Percentiles rank a stretch among this genome's conserved stretches.
These are phyloP conservation scores for Scleroderma bovista DNA, from an alignment of 768 basidiomycete genomes.

Conservation along the genomic window DNA sequence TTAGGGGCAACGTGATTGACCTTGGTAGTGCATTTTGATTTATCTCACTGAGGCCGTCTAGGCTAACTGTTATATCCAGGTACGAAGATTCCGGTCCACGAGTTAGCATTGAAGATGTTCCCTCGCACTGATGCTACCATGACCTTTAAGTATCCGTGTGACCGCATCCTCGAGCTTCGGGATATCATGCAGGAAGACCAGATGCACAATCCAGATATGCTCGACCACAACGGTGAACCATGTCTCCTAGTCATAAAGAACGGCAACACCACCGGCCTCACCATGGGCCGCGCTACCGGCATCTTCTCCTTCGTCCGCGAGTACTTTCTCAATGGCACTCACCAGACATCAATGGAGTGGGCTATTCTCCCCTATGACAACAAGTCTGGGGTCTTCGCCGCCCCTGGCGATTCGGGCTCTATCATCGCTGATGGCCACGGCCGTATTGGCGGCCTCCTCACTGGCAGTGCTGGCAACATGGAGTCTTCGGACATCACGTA, in stretches of 20 bases:
- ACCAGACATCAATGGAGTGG: constrained; percentile 26
- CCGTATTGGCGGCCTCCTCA: constrained; percentile 32
- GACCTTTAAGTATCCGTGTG: constrained; percentile 27
- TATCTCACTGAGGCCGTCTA: constrained; percentile 18
- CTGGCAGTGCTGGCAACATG: constrained; percentile 26
- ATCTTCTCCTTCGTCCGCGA: constrained; percentile 30
- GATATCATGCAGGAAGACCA: constrained; percentile 28
- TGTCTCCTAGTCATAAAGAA: constrained; percentile 32
- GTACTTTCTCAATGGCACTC: constrained; percentile 17
- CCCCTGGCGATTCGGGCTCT: constrained; percentile 34
- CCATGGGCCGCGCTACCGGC: constrained; percentile 31
- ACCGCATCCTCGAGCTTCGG: constrained; percentile 27
- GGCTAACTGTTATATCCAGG: constrained; percentile 16
- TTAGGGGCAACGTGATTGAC: constrained; percentile 31
- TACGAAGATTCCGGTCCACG: constrained; percentile 10
- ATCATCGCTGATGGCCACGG: constrained; percentile 30
- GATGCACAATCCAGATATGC: constrained; percentile 26
- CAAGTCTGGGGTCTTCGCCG: constrained; percentile 29
- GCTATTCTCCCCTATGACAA: constrained; percentile 24
- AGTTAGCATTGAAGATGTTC: constrained; percentile 21
- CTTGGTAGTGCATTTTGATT: constrained; percentile 30
- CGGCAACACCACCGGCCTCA: constrained; percentile 30
- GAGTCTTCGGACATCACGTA: constrained; percentile 30
- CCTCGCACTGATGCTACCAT: constrained; percentile 14
- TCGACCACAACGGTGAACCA: constrained; percentile 22